Conservation (phyloP, 768 basidiomycete genomes). For the Harrya chromipes region DNA sequence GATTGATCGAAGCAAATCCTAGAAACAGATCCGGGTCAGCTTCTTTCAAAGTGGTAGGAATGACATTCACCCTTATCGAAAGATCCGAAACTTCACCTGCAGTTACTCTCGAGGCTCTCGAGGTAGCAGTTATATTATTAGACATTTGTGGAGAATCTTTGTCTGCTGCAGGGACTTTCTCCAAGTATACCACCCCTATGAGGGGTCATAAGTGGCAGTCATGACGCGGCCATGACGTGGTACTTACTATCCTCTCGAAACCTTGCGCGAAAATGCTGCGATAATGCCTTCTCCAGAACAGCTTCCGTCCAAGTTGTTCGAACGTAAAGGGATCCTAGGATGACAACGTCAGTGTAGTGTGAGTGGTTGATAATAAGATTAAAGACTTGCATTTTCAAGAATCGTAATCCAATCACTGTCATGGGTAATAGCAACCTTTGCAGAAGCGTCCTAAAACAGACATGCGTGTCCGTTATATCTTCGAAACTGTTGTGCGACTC, state of each 20-base stretch:
- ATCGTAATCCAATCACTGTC: not conserved
- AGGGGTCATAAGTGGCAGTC: not conserved
- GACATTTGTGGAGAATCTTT: too few species aligned
- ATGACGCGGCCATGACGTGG: too few species aligned
- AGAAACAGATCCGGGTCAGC: too few species aligned
- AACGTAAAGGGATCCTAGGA: not conserved
- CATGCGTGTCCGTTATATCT: too few species aligned
- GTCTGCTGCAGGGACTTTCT: not conserved
- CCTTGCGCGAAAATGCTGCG: not conserved
- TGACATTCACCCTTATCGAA: too few species aligned
- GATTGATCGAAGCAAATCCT: too few species aligned
- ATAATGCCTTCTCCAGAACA: not conserved
- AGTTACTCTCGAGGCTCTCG: too few species aligned
- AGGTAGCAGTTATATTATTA: too few species aligned
- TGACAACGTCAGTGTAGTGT: not conserved
- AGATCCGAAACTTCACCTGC: too few species aligned
- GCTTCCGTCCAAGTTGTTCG: not conserved
- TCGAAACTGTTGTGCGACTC: too few species aligned
- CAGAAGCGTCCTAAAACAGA: not conserved
- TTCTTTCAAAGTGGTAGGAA: too few species aligned
- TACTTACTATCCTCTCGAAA: not conserved
- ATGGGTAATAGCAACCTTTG: not conserved
- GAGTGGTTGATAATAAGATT: too few species aligned
- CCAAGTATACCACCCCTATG: slow-evolving; percentile 1
- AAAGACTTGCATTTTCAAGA: not conserved